These are phyloP conservation scores for Talaromyces pinophilus DNA, from an alignment of 2,329 filamentous ascomycete genomes.

Conservation along the genomic window DNA sequence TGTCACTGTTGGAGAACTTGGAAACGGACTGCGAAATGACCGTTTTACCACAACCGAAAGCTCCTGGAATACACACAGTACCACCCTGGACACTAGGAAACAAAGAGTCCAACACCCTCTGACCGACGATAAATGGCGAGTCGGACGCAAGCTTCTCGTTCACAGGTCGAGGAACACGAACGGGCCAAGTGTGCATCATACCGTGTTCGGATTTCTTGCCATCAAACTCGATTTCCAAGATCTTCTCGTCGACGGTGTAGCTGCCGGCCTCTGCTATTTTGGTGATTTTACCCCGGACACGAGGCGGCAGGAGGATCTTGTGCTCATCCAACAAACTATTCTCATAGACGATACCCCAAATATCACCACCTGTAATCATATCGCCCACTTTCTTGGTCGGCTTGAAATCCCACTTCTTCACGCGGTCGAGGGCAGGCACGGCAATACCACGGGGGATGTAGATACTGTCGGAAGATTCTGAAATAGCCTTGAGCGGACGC, in stretches of 20 bases:
- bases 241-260: slow-evolving; percentile 92
- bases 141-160: slow-evolving; percentile 89
- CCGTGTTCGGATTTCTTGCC: slow-evolving; percentile 90
- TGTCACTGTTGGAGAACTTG: slow-evolving; percentile 99
- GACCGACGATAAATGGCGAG: slow-evolving; percentile 91
- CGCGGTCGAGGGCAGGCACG: slow-evolving; percentile 81
- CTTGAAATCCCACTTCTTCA: slow-evolving; percentile 95
- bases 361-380: slow-evolving; percentile 92
- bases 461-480: slow-evolving; percentile 76
- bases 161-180: slow-evolving; percentile 88
- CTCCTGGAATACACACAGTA: slow-evolving; percentile 95
- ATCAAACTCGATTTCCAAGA: slow-evolving; percentile 95
- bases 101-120: slow-evolving; percentile 92
- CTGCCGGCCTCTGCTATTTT: slow-evolving; percentile 84
- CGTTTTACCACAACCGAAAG: slow-evolving; percentile 98
- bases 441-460: slow-evolving; percentile 96
- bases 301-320: slow-evolving; percentile 87
- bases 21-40: slow-evolving; percentile 98
- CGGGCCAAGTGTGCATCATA: slow-evolving; percentile 99
- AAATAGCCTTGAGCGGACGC: slow-evolving; percentile 84
- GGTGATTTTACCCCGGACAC: slow-evolving; percentile 88
- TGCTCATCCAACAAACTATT: slow-evolving; percentile 94
- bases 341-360: slow-evolving; percentile 92
- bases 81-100: slow-evolving; percentile 97
- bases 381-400: slow-evolving; percentile 88